A percentile compares a stretch with the other conserved stretches of the same genome.
phyloP scores from a whole-genome alignment of 106 monocot species.

The Dendrobium officinale region DNA sequence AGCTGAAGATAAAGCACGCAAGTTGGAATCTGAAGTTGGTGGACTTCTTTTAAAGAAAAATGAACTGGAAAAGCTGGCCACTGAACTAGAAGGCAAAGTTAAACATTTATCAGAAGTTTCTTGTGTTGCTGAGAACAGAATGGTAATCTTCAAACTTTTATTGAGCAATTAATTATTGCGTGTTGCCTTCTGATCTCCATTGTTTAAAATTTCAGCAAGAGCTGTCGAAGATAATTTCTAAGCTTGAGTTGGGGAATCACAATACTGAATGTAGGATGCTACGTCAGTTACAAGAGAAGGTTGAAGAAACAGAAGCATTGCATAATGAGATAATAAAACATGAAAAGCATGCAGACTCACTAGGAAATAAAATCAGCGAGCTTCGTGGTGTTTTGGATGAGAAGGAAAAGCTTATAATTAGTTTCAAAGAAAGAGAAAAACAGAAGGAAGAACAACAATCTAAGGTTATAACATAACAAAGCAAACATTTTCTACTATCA shows the following conservation, averaged over 20 bases:
- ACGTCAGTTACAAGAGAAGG: slow-evolving; percentile 35
- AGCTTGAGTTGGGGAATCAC: slow-evolving; percentile 56
- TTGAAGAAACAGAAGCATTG: slow-evolving; percentile 37
- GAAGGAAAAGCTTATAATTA: slow-evolving; percentile 50
- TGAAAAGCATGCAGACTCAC: slow-evolving; percentile 35
- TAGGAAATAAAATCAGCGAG: slow-evolving; percentile 56
- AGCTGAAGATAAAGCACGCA: slow-evolving; percentile 64
- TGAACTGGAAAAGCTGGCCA: slow-evolving; percentile 42
- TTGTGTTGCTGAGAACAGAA: slow-evolving; percentile 39
- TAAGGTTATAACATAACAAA: slow-evolving; percentile 34
- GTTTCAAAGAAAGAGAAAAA: slow-evolving; percentile 45
- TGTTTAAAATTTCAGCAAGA: slow-evolving; percentile 52
- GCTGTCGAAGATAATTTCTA: slow-evolving; percentile 44
- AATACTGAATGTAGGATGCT: slow-evolving; percentile 41
- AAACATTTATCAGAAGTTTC: slow-evolving; percentile 47
- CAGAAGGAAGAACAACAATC: slow-evolving; percentile 65
- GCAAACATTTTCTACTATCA: neutral
- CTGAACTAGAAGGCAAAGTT: slow-evolving; percentile 48
- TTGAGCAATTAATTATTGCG: slow-evolving; percentile 1
- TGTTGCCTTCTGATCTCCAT: slow-evolving; percentile 7
- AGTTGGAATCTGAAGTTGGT: slow-evolving; percentile 49
- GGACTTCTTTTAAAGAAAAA: slow-evolving; percentile 43
- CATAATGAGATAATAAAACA: slow-evolving; percentile 38
- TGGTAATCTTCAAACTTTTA: slow-evolving; percentile 14
- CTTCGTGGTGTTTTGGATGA: slow-evolving; percentile 45